Evolutionary conservation across 1,284 basidiomycete genomes (phyloP), one percentile per base, ranked within the genome.

Genomic region (Naganishia sp.): DNA sequence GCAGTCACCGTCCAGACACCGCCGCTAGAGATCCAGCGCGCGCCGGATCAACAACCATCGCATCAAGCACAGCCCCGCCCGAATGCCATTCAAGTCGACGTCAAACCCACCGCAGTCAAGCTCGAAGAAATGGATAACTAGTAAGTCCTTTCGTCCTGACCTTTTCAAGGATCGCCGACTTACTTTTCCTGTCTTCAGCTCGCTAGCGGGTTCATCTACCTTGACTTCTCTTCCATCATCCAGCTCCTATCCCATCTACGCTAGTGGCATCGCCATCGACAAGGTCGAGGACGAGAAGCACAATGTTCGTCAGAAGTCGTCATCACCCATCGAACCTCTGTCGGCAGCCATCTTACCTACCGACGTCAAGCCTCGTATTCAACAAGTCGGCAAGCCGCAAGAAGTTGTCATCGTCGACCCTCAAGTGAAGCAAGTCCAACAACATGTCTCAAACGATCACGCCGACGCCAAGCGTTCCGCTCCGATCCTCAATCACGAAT

Each of bases 221-320:
- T 13, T 39, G 36, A 10, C 36, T 39, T 39, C 36, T 9, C 36
- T 39, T 2, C 36, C 36, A 9, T 39, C 36, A 13, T 39, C 36
- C 1, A 55, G 33, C 36, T 36, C 36, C 6, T 55, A 55, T 42
- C 53, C 53, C 10, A n/a, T 55, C 18, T 55, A 39, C 36, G 18
- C 53, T 13, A 55, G 53, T 18, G 53, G 53, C 3, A 43, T 55
- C 31, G 53, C 21, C 33, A 55, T 55, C 36, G 53, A 55, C 53
- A 55, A 55, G 53, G 33, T 36, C 11, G 53, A 55, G 23, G 33
- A 33, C 31, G 53, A 55, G 25, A 28, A 6, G 10, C 25, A 53
- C 11, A 13, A 39, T 39, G 36, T 13, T 13, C 36, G 36, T 39
- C 16, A 39, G 31, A 15, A n/a, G 3, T 16, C 18, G 6, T 55